Base-by-base conservation (phyloP, 331 rosid genomes). In the Stylosanthes scabra region DNA sequence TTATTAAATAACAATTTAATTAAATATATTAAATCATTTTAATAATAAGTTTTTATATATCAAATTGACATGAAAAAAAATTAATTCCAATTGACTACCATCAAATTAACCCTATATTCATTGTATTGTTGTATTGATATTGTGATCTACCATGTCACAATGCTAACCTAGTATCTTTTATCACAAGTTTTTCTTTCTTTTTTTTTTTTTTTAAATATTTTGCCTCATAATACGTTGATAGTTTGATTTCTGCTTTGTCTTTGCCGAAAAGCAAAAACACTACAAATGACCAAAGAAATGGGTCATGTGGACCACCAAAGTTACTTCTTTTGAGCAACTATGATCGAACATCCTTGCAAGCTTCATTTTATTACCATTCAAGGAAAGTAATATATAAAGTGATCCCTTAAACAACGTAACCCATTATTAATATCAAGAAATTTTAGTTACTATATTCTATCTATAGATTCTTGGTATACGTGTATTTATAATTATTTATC, bases 291-390 rank as follows among this genome's bases (percentile, higher is more conserved):
- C 54, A 9, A 69, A 9, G 5, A 16, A 55, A 55, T 68, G 47
- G 8, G 20, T 12, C 28, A 13, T 27, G 79, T 28, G 79, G 79
- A 55, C 79, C 66, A 29, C 57, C 16, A 16, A 34, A 34, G 4
- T 34, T 34, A 1, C 42, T 3, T 63, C 46, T 56, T 1, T 1
- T 12, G 47, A 15, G 41, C 12, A 15, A 45, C 58, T 9, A 3
- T 47, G 16, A 60, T 69, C 3, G 50, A 50, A 63, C 59, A 76
- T 25, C 9, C 59, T 60, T 68, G 75, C 57, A 68, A 76, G 63
- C 27, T 39, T 20, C 25, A 20, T 20, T 57, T 59, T 34, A 62
- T 75, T 46, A 45, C 62, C 74, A 5, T 12, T 25, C 16, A 75
- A 29, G 28, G 74, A 28, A 59, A 27, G 46, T 60, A 34, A 34